Evolutionary conservation across 805 yeast genomes (phyloP), one percentile per base, ranked within the genome.

Genomic region (Pichia pseudocactophila): DNA sequence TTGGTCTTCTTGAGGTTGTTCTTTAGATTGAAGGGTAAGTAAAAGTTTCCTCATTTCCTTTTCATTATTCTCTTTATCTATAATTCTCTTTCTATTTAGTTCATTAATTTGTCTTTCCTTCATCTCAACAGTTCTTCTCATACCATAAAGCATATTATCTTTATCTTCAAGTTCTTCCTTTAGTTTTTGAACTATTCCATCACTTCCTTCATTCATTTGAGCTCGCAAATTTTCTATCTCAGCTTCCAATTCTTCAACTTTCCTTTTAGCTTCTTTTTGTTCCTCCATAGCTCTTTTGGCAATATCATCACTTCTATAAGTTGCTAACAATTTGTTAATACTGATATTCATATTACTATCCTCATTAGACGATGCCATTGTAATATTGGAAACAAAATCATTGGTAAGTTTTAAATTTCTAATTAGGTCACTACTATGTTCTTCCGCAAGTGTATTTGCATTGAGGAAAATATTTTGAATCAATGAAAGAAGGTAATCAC

Each of bases 271-370:
- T 18, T 58, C 65, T 38, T 62, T 66, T n/a, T 64, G 62, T 45
- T 70, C 73, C 58, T 45, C 61, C 50, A 49, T 67, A 56, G 96
- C 94, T 46, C 82, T 71, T 40, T 78, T 69, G 11, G 95, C 95
- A 62, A 81, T 80, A 41, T 86, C 95, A 58, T 90, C 96, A 0
- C 96, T 84, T 50, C 80, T 79, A 55, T 89, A 69, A 22, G 83
- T 72, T 34, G 86, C 79, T 45, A 77, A 69, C 36, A 90, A 65
- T 42, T 78, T 69, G 53, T 84, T 87, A 30, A 89, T 78, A 1
- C 95, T 85, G 37, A 83, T 76, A 41, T 82, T 84, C 49, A 86
- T 70, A 13, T 85, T 77, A n/a, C 79, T 69, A 37, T 79, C 82
- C 40, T 74, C 73, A 45, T 73, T 76, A 32, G 68, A 65, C 1